phyloP scores from a whole-genome alignment of 2,329 filamentous ascomycete genomes.

The Fusarium euwallaceae region DNA sequence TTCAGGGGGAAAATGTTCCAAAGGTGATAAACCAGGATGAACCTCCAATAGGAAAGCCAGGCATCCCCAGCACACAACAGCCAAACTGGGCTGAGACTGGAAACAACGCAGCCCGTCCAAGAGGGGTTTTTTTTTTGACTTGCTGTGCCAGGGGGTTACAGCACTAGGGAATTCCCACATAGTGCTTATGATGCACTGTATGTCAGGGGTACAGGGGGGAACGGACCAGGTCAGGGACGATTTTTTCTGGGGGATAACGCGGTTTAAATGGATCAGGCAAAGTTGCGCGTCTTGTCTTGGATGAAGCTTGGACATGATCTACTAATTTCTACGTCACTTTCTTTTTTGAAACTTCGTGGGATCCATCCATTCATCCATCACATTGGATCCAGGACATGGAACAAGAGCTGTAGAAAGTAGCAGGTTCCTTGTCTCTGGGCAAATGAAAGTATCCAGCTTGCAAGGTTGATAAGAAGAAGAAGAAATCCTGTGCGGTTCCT shows the following conservation, averaged over 20 bases:
- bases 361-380: not conserved
- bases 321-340: constrained; percentile 1
- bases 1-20: not conserved
- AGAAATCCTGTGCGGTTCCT: not conserved
- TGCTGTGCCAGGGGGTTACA: constrained; percentile 1
- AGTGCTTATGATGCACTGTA: constrained; percentile 10
- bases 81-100: constrained; percentile 4
- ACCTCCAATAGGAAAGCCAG: not conserved
- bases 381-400: not conserved
- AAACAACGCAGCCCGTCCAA: not conserved
- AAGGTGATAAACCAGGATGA: not conserved
- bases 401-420: not conserved
- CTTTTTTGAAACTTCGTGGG: not conserved
- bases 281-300: constrained; percentile 1
- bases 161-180: not conserved
- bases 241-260: constrained; percentile 1
- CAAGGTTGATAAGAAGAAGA: not conserved
- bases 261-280: constrained; percentile 2
- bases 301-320: not conserved
- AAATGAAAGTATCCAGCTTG: not conserved
- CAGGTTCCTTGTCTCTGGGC: not conserved
- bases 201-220: not conserved
- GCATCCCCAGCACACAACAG: not conserved
- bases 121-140: not conserved
- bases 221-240: not conserved